phyloP scores from a whole-genome alignment of 164 flowering plant species.

The Piper longum region DNA sequence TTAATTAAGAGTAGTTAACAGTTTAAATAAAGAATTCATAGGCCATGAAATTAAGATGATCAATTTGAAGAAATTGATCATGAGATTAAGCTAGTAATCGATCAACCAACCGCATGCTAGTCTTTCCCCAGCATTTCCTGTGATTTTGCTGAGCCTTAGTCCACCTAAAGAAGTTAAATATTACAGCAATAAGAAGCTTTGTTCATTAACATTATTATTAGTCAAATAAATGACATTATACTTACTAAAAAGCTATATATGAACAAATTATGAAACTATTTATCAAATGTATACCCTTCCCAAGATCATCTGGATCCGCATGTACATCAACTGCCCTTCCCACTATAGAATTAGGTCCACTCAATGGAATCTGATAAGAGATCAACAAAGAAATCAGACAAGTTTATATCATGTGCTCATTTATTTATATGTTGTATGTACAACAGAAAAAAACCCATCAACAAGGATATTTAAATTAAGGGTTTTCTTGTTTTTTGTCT shows the following conservation, averaged over 20 bases:
- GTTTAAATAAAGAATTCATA: no score
- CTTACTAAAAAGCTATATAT: no score
- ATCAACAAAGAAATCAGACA: background rate
- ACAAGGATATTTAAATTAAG: background rate
- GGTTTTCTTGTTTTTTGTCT: no score
- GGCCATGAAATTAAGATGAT: no score
- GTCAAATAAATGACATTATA: no score
- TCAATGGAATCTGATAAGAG: slow-evolving; percentile 60
- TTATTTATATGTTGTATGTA: background rate
- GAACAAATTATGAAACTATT: no score
- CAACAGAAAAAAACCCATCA: background rate
- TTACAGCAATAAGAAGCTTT: no score
- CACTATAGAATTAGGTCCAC: slow-evolving; percentile 70
- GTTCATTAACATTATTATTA: no score
- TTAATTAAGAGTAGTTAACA: background rate
- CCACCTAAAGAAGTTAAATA: background rate
- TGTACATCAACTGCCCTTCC: slow-evolving; percentile 99
- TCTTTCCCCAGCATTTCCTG: slow-evolving; percentile 7
- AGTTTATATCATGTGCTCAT: no score
- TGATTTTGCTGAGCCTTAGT: slow-evolving; percentile 7
- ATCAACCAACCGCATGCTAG: slow-evolving; percentile 3
- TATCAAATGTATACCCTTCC: slow-evolving; percentile 44
- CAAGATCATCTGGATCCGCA: slow-evolving; percentile 96
- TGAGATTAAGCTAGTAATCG: background rate
- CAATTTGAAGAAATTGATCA: no score